Conservation (phyloP, 176 grass and related monocot species). For the Avena atlantica region DNA sequence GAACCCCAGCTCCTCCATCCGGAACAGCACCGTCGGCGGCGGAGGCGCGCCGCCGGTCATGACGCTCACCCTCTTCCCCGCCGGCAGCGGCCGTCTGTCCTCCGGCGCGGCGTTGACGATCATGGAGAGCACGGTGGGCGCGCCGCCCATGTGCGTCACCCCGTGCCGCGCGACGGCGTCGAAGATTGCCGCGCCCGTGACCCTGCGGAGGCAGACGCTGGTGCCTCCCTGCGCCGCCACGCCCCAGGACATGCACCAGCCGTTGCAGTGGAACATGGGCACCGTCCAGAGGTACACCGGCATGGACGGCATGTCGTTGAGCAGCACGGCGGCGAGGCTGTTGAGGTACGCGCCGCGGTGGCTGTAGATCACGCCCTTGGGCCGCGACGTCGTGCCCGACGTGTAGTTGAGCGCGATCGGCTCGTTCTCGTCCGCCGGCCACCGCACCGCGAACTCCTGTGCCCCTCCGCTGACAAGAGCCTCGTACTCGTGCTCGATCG, state of each 20-base stretch:
- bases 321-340: constrained; percentile 52
- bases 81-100: constrained; percentile 35
- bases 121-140: constrained; percentile 80
- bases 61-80: constrained; percentile 41
- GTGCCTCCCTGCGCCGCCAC: constrained; percentile 78
- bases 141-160: constrained; percentile 75
- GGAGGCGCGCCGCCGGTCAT: constrained; percentile 77
- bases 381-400: constrained; percentile 76
- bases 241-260: constrained; percentile 79
- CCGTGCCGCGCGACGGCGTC: constrained; percentile 44
- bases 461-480: constrained; percentile 39
- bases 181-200: constrained; percentile 60
- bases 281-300: constrained; percentile 84
- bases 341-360: constrained; percentile 81
- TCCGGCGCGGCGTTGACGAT: constrained; percentile 56
- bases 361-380: constrained; percentile 84
- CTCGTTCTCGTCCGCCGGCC: constrained; percentile 73
- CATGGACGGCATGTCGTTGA: constrained; percentile 52
- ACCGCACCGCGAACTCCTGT: constrained; percentile 47
- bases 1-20: constrained; percentile 79
- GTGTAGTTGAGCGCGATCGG: constrained; percentile 88
- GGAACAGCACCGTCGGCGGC: constrained; percentile 59
- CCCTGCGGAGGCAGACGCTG: constrained; percentile 67
- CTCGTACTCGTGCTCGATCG: constrained; percentile 53
- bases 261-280: constrained; percentile 95